phyloP scores from a whole-genome alignment of 1,284 basidiomycete genomes.

The Cryptococcus depauperatus region DNA sequence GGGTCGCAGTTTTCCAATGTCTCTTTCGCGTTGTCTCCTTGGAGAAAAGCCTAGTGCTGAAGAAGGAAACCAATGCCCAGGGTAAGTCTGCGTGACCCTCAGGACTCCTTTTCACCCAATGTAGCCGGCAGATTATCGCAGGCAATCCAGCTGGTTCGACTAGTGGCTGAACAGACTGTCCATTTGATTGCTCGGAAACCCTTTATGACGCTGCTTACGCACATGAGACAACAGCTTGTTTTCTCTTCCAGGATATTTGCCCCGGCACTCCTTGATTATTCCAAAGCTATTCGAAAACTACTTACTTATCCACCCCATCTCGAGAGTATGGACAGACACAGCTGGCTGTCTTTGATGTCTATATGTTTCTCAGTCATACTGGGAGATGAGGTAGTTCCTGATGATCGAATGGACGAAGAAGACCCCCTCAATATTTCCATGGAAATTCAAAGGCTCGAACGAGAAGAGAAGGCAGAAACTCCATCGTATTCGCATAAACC shows the following conservation, averaged over 20 bases:
- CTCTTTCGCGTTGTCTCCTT: constrained; percentile 59
- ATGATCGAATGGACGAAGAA: constrained; percentile 31
- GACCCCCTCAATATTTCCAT: constrained; percentile 14
- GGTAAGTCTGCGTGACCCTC: constrained; percentile 22
- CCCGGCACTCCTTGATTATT: constrained; percentile 68
- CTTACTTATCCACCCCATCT: constrained; percentile 65
- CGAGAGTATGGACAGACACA: constrained; percentile 58
- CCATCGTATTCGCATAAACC: neutral
- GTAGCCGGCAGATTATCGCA: constrained; percentile 18
- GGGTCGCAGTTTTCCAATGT: constrained; percentile 65
- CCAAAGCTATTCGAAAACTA: constrained; percentile 63
- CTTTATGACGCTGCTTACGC: constrained; percentile 50
- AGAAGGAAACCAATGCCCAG: constrained; percentile 46
- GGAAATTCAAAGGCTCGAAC: constrained; percentile 8
- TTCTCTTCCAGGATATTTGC: constrained; percentile 53
- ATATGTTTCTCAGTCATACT: constrained; percentile 70
- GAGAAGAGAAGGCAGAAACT: constrained; percentile 4
- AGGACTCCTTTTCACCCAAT: no score
- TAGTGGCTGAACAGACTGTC: constrained; percentile 32
- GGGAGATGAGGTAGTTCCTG: constrained; percentile 51
- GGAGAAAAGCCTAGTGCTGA: constrained; percentile 53
- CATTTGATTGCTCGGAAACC: constrained; percentile 27
- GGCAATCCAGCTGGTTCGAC: constrained; percentile 30
- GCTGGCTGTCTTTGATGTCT: constrained; percentile 62
- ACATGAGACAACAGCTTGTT: constrained; percentile 59